phyloP scores from a whole-genome alignment of 768 basidiomycete genomes.

The Mrakia gelida region DNA sequence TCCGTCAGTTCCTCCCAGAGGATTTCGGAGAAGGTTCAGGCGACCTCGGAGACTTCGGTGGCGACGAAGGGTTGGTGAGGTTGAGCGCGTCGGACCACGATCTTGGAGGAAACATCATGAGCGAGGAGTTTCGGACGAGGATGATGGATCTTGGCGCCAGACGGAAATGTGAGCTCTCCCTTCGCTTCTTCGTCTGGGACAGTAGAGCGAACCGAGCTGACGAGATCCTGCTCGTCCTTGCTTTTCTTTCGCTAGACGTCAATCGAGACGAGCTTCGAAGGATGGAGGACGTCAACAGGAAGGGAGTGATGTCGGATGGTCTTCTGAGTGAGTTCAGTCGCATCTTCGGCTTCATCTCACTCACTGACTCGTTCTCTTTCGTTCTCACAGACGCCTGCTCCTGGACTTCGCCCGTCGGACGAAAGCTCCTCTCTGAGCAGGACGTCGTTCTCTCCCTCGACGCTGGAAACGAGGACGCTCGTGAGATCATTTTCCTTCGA shows the following conservation, averaged over 20 bases:
- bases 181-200: no score
- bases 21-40: constrained; percentile 22
- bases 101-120: constrained; percentile 22
- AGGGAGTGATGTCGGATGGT: neutral
- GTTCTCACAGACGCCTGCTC: constrained; percentile 8
- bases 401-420: neutral
- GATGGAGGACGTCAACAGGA: constrained; percentile 1
- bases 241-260: neutral
- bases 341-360: neutral
- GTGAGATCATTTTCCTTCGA: neutral
- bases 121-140: constrained; percentile 3
- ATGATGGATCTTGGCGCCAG: neutral
- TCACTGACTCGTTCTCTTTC: neutral
- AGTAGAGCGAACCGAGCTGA: no score
- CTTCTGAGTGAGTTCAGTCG: constrained; percentile 4
- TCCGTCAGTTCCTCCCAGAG: neutral
- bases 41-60: constrained; percentile 2
- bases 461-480: neutral
- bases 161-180: neutral
- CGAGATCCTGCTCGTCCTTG: no score
- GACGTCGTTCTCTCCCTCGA: constrained; percentile 11
- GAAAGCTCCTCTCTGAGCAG: neutral
- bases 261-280: neutral
- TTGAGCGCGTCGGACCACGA: constrained; percentile 22
- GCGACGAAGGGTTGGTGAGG: neutral